phyloP scores from a whole-genome alignment of 805 yeast species.

The Danielia oregonensis region DNA sequence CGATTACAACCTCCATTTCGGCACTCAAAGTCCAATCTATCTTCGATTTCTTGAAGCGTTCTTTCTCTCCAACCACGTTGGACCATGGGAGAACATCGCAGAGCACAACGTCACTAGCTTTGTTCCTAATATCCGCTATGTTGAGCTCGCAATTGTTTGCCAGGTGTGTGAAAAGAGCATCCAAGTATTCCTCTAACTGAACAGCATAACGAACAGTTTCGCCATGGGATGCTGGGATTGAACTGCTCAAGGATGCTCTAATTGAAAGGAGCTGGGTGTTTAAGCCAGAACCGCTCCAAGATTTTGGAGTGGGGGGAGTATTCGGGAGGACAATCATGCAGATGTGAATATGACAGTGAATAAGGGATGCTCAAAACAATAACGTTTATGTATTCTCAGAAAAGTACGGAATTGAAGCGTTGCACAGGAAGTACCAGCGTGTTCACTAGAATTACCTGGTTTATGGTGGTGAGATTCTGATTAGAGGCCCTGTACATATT shows the following conservation, averaged over 20 bases:
- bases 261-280: conserved; percentile 11
- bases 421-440: no score
- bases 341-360: no score
- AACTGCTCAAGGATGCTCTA: conserved; percentile 16
- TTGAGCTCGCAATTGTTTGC: neutral
- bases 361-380: no score
- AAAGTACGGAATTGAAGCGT: no score
- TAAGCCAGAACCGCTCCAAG: conserved; percentile 3
- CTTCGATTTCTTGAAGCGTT: neutral
- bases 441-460: no score
- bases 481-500: no score
- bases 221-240: conserved; percentile 14
- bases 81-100: conserved; percentile 7
- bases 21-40: conserved; percentile 27
- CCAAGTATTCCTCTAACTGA: conserved; percentile 32
- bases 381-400: no score
- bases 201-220: conserved; percentile 30
- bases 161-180: conserved; percentile 15
- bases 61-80: neutral
- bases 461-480: no score
- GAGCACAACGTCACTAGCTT: neutral
- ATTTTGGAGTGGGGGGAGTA: conserved; percentile 28
- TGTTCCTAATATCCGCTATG: neutral
- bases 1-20: conserved; percentile 26
- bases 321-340: conserved; percentile 32